Base-by-base conservation (phyloP, 768 basidiomycete species). In the Hygrophoropsis aurantiaca region DNA sequence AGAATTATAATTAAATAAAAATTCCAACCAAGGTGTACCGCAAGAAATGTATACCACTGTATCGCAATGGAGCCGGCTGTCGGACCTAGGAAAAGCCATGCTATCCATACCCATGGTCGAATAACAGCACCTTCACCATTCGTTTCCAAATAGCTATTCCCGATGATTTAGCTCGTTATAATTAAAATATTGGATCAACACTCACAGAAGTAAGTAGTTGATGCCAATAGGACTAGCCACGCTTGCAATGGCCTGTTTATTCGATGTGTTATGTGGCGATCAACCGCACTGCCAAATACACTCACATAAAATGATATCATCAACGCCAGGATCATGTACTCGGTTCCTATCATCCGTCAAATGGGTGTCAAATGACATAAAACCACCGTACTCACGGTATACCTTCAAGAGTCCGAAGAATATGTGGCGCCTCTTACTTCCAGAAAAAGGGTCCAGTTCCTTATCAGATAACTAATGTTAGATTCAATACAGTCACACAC, bases 71-170 rank as follows among this genome's bases (percentile, higher is more conserved):
- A 66, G 10, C 60, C 65, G 16, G 73, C 1, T 2, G 69, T 57
- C 8, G 80, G 76, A 9, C 78, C 79, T 11, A 75, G 39, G 49
- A 80, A 74, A 11, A 82, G 66, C 58, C 68, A 64, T 0, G 64
- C 19, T 11, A 87, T 75, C 84, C 85, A 88, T 6, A 87, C 75
- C 79, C 84, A 85, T 0, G 86, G 86, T 23, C 74, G 73, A 21
- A 83, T 61, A 7, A 63, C 54, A 0, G 81, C 70, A 16, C 64
- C 71, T 47, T 72, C 56, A 3, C 79, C 80, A 13, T 67, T 63
- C 3, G 62, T 72, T 63, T 86, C 83, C n/a, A 88, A 64, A 56
- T 85, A 81, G 25, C 77, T 82, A 44, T 19, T 34, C 13, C 15
- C 5, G 26, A 9, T 10, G 13, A 23, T 21, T 42, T n/a, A 26